Base-by-base conservation (phyloP, 2,329 filamentous ascomycete species). In the Xylariaceae sp. region DNA sequence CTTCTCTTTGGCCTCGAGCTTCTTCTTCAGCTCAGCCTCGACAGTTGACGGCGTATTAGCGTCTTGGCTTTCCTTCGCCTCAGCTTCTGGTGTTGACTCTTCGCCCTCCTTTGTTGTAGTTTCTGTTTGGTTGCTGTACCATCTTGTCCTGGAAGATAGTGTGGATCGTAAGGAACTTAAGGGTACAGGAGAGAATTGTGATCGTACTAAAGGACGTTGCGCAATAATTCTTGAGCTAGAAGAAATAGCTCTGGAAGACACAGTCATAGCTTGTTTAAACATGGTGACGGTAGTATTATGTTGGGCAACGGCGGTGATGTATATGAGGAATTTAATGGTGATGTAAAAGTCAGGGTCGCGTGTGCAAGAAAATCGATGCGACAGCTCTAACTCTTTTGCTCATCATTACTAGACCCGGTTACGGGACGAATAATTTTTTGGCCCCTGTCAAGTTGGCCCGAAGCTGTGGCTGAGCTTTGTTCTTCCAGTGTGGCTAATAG, bases 1-100 rank as follows among this genome's bases (percentile, higher is more conserved):
- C 75, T 84, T 87, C 67, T 88, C 85, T 75, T 89, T 90, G 58
- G 84, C 80, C 73, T 91, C 88, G 4, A 92, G 73, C 74, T 91
- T 86, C 74, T 87, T 87, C 73, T 85, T 83, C 41, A 84, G 54
- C 29, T 79, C 76, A 46, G 82, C 78, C 48, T 79, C 75, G 56
- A 80, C 79, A 69, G 79, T 77, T 36, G 74, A 64, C 59, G 71
- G 68, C 44, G 70, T 68, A 50, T 71, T 66, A 59, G 76, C 57
- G 21, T 60, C 58, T 36, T 56, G 19, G 39, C 45, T 39, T 21
- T 54, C 46, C 24, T 73, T 73, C 36, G 74, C 67, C 59, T 78
- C 76, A 53, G 74, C 67, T 62, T 77, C 60, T 16, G 66, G 45
- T n/a, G 61, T 58, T 29, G 65, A 24, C 16, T 61, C 73, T 68